phyloP scores from a whole-genome alignment of 148 eudicot genomes.

The Heliosperma pusillum region DNA sequence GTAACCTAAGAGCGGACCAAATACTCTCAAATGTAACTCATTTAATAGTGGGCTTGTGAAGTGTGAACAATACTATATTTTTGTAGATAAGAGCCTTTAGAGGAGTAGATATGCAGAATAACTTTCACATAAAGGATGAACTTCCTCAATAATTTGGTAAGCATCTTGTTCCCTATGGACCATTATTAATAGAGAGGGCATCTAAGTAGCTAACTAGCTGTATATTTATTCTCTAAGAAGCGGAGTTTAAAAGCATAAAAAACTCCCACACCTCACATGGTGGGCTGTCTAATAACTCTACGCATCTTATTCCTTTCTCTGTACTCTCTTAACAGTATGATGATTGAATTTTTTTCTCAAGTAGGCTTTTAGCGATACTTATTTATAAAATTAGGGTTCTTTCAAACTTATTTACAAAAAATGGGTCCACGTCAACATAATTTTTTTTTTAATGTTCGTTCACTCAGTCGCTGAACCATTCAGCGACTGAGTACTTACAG shows the following conservation, averaged over 20 bases:
- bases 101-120: not conserved
- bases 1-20: too few relatives aligned
- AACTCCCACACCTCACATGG: conserved; percentile 7
- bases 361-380: too few relatives aligned
- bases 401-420: too few relatives aligned
- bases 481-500: too few relatives aligned
- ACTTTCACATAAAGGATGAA: conserved; percentile 4
- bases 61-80: not conserved
- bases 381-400: too few relatives aligned
- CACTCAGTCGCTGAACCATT: too few relatives aligned
- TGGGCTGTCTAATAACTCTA: not conserved
- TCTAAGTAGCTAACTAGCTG: too few relatives aligned
- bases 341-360: too few relatives aligned
- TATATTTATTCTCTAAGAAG: not conserved
- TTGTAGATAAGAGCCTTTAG: not conserved
- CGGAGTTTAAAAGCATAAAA: not conserved
- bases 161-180: conserved; percentile 3
- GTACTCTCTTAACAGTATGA: not conserved
- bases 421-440: too few relatives aligned
- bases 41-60: too few relatives aligned
- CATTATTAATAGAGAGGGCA: not conserved
- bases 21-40: too few relatives aligned
- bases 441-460: too few relatives aligned
- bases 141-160: not conserved
- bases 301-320: not conserved